Percentiles rank a stretch among this genome's conserved stretches.
Conservation (phyloP, 768 basidiomycete species). For the Boletus speciosus region DNA sequence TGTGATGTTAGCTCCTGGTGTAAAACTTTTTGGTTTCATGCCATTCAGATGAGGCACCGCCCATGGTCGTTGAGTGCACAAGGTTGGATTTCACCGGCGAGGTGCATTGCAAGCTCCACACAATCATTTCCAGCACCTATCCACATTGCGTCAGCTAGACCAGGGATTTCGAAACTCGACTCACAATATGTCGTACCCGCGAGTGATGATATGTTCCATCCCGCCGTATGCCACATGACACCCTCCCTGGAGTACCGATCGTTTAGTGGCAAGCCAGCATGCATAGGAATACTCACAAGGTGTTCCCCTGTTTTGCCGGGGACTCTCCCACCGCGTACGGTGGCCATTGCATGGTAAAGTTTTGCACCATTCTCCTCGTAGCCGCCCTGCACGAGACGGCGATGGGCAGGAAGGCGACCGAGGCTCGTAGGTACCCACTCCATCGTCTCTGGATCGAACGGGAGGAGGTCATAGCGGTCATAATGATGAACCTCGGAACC, state of each 20-base stretch:
- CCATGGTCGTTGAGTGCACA: background rate
- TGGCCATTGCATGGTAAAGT: conserved; percentile 65
- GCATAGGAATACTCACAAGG: conserved; percentile 42
- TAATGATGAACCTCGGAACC: conserved; percentile 56
- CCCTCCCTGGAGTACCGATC: conserved; percentile 31
- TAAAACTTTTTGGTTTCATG: conserved; percentile 1
- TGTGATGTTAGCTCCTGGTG: conserved; percentile 5
- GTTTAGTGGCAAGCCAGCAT: background rate
- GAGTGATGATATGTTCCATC: conserved; percentile 36
- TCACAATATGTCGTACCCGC: conserved; percentile 45
- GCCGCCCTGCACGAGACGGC: conserved; percentile 65
- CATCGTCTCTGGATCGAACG: conserved; percentile 65
- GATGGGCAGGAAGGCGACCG: conserved; percentile 56
- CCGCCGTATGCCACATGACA: conserved; percentile 40
- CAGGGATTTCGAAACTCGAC: conserved; percentile 7
- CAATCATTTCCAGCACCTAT: conserved; percentile 37
- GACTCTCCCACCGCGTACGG: conserved; percentile 50
- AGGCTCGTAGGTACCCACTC: conserved; percentile 65
- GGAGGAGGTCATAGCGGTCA: conserved; percentile 73
- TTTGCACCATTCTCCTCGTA: conserved; percentile 66
- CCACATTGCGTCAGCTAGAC: background rate
- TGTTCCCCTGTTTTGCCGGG: conserved; percentile 75
- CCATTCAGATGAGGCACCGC: background rate
- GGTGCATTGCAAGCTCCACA: background rate
- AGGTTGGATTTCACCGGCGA: background rate